Percentiles rank a stretch among this genome's conserved stretches.
Evolutionary conservation across 352 stramenopile genomes (phyloP).

Genomic region (Phytophthora citrophthora): DNA sequence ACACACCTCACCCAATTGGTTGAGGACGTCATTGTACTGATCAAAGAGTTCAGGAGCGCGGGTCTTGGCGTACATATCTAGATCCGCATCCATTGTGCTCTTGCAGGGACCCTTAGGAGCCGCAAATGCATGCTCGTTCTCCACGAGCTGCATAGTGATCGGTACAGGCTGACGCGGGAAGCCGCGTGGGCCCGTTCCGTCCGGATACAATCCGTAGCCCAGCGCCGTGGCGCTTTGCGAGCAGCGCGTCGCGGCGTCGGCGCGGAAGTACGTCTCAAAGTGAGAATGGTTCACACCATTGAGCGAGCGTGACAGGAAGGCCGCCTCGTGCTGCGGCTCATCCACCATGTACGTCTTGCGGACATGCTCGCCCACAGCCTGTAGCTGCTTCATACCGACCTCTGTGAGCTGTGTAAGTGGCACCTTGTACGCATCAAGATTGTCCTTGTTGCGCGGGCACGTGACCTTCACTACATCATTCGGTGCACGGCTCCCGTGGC

Average conservation of each 20-base stretch:
- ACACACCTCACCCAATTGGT: constrained; percentile 61
- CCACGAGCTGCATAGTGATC: constrained; percentile 85
- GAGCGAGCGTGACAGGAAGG: constrained; percentile 74
- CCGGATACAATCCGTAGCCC: constrained; percentile 82
- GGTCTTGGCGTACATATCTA: constrained; percentile 60
- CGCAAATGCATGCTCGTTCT: constrained; percentile 87
- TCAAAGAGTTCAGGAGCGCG: constrained; percentile 65
- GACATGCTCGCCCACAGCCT: constrained; percentile 70
- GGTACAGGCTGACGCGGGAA: constrained; percentile 79
- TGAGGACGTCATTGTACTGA: constrained; percentile 60
- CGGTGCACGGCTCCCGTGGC: constrained; percentile 80
- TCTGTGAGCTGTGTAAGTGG: constrained; percentile 85
- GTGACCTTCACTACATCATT: constrained; percentile 65
- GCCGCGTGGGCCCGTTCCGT: constrained; percentile 70
- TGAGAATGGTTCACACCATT: constrained; percentile 77
- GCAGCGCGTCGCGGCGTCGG: constrained; percentile 81
- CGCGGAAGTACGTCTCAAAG: constrained; percentile 88
- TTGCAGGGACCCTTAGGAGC: constrained; percentile 81
- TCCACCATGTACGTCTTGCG: constrained; percentile 71
- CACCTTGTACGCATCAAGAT: constrained; percentile 80
- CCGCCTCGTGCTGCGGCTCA: constrained; percentile 40
- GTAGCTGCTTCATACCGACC: constrained; percentile 81
- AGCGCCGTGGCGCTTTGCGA: constrained; percentile 78
- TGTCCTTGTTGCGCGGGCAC: constrained; percentile 72
- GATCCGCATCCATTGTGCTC: constrained; percentile 52